phyloP scores from a whole-genome alignment of 2,329 filamentous ascomycete genomes.

The Colletotrichum abscissum region DNA sequence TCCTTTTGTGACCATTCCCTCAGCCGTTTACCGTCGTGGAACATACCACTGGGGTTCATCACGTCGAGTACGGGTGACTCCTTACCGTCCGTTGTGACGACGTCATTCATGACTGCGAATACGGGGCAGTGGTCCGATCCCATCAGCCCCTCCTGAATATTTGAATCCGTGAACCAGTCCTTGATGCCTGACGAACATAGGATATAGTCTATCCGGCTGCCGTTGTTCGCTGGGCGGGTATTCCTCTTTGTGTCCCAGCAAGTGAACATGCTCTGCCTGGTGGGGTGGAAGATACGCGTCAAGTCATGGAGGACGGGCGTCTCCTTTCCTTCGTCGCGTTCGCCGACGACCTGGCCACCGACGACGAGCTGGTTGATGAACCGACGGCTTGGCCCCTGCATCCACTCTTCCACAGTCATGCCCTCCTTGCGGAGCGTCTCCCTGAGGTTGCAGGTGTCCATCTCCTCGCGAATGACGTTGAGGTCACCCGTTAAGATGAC shows the following conservation, averaged over 20 bases:
- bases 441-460: constrained; percentile 80
- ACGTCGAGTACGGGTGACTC: constrained; percentile 73
- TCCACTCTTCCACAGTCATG: constrained; percentile 76
- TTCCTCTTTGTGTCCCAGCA: constrained; percentile 97
- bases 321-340: constrained; percentile 77
- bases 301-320: constrained; percentile 83
- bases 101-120: constrained; percentile 78
- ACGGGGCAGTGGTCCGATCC: constrained; percentile 98
- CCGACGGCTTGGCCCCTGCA: constrained; percentile 77
- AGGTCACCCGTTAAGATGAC: constrained; percentile 90
- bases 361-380: constrained; percentile 89
- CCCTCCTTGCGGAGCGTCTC: constrained; percentile 79
- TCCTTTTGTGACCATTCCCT: constrained; percentile 75
- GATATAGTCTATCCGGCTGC: constrained; percentile 93
- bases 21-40: constrained; percentile 72
- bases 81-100: constrained; percentile 61
- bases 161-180: constrained; percentile 80
- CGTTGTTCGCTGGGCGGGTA: constrained; percentile 94
- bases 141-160: constrained; percentile 94
- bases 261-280: constrained; percentile 91
- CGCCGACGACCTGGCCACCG: constrained; percentile 74
- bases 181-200: constrained; percentile 84
- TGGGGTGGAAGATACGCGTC: constrained; percentile 82
- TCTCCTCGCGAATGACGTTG: constrained; percentile 77
- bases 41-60: constrained; percentile 82